Percentiles rank a stretch among this genome's conserved stretches.
Conservation (phyloP, 164 flowering plant species). For the Stephania yunnanensis region DNA sequence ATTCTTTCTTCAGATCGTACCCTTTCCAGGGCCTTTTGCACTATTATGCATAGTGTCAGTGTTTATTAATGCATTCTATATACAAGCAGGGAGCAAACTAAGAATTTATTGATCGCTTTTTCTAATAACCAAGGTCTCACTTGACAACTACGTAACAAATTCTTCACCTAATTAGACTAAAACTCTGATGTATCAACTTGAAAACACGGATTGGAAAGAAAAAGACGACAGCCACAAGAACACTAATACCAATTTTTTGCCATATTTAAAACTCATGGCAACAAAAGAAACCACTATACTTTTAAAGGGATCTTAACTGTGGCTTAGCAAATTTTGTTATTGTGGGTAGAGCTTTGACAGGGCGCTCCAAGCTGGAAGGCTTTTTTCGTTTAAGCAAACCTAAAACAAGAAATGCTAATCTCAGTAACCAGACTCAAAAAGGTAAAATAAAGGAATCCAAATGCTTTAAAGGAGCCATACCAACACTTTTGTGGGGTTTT, state of each 20-base stretch:
- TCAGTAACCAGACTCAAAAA: neutral
- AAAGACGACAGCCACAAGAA: neutral
- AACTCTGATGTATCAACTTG: neutral
- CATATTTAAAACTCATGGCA: neutral
- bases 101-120: neutral
- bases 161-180: neutral
- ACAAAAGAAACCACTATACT: slow-evolving; percentile 5
- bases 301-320: slow-evolving; percentile 46
- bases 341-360: slow-evolving; percentile 49
- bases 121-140: neutral
- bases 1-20: too few relatives aligned
- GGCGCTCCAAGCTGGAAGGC: slow-evolving; percentile 42
- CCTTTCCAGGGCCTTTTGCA: neutral
- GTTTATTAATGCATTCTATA: neutral
- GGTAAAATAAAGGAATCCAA: neutral
- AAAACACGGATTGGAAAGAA: neutral
- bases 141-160: neutral
- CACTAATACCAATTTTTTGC: neutral
- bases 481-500: slow-evolving; percentile 64
- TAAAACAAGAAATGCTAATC: slow-evolving; percentile 14
- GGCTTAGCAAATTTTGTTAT: slow-evolving; percentile 42
- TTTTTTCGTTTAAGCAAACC: slow-evolving; percentile 72
- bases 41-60: neutral
- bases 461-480: slow-evolving; percentile 30
- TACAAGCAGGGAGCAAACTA: neutral